phyloP scores from a whole-genome alignment of 169 alveolate species.

The Plasmodium billcollinsi region DNA sequence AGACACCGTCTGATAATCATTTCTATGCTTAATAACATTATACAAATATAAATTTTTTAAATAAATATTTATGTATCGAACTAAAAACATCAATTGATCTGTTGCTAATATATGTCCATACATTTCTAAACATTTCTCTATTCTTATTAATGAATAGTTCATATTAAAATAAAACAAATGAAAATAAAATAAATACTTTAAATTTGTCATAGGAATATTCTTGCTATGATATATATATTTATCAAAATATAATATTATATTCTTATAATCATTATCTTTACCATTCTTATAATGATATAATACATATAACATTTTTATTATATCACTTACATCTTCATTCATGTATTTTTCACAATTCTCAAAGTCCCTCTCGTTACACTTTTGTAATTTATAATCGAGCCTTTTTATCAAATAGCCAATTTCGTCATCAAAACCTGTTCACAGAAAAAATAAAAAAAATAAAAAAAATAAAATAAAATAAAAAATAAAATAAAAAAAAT shows the following conservation, averaged over 20 bases:
- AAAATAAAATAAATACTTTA: slow-evolving; percentile 59
- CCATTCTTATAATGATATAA: slow-evolving; percentile 16
- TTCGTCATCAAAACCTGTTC: slow-evolving; percentile 57
- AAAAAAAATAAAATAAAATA: not conserved
- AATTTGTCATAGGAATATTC: slow-evolving; percentile 31
- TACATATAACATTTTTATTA: slow-evolving; percentile 66
- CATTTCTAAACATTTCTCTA: slow-evolving; percentile 20
- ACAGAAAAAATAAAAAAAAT: not conserved
- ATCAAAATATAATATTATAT: slow-evolving; percentile 31
- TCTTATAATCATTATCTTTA: slow-evolving; percentile 19
- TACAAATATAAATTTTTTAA: slow-evolving; percentile 40
- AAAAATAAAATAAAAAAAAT: not conserved
- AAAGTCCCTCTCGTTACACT: slow-evolving; percentile 26
- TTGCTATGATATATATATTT: slow-evolving; percentile 39
- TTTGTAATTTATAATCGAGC: slow-evolving; percentile 17
- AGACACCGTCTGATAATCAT: not conserved
- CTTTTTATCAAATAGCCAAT: slow-evolving; percentile 10
- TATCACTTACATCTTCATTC: slow-evolving; percentile 57
- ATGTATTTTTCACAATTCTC: slow-evolving; percentile 22
- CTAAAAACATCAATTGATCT: slow-evolving; percentile 65
- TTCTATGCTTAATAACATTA: slow-evolving; percentile 43
- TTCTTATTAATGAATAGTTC: slow-evolving; percentile 36
- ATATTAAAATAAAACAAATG: slow-evolving; percentile 57
- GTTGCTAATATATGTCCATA: slow-evolving; percentile 17
- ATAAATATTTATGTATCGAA: slow-evolving; percentile 45